These are phyloP conservation scores for Fusarium redolens DNA, from an alignment of 2,329 filamentous ascomycete genomes.

Conservation along the genomic window DNA sequence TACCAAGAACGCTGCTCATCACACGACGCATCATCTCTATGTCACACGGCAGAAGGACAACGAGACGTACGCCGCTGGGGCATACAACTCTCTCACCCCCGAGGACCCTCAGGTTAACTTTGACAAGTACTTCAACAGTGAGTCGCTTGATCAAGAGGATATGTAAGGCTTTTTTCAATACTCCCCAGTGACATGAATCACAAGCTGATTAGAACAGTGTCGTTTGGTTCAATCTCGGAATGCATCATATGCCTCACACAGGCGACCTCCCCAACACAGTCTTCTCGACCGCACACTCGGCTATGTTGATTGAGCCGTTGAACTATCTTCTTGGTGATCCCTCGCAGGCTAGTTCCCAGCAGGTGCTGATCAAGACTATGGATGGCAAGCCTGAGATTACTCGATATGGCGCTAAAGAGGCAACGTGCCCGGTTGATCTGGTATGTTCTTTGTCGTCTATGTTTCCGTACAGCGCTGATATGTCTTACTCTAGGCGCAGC, in stretches of 20 bases:
- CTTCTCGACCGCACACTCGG: not conserved
- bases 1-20: not conserved
- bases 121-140: conserved; percentile 5
- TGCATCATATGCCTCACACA: conserved; percentile 15
- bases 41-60: not conserved
- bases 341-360: not conserved
- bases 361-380: not conserved
- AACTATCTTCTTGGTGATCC: conserved; percentile 1
- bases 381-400: not conserved
- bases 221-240: not conserved
- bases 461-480: not conserved
- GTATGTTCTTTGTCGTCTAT: not conserved
- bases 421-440: not conserved
- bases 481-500: not conserved
- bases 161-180: not conserved
- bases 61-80: not conserved
- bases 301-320: not conserved
- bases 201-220: not conserved
- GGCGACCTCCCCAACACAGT: conserved; percentile 6
- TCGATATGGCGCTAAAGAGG: not conserved
- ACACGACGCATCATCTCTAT: conserved; percentile 7
- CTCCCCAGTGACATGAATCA: not conserved
- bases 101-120: conserved; percentile 6
- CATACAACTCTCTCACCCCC: not conserved
- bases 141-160: not conserved